Percentiles rank a stretch among this genome's conserved stretches.
Evolutionary conservation across 805 yeast species (phyloP).

Genomic region (Candida insectorum): DNA sequence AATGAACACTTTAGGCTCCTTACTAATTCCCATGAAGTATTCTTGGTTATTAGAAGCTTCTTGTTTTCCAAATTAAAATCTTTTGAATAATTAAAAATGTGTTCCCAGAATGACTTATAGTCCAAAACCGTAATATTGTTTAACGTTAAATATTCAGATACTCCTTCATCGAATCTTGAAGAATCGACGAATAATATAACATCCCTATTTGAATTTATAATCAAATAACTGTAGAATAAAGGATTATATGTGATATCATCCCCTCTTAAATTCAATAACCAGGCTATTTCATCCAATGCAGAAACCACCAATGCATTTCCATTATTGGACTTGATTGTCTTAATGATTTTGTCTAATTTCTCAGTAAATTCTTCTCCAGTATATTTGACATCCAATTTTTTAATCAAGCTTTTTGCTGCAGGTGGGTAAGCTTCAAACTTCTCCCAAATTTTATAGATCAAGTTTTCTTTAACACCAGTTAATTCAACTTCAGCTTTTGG

Average conservation of each 20-base stretch:
- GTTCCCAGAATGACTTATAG: slow-evolving; percentile 46
- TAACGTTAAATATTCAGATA: slow-evolving; percentile 20
- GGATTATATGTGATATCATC: slow-evolving; percentile 56
- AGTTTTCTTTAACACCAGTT: slow-evolving; percentile 51
- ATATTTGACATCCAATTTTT: slow-evolving; percentile 47
- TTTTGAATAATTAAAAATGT: slow-evolving; percentile 36
- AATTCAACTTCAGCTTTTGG: slow-evolving; percentile 37
- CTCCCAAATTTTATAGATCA: slow-evolving; percentile 75
- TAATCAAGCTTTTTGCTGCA: slow-evolving; percentile 46
- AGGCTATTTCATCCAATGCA: slow-evolving; percentile 52
- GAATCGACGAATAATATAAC: slow-evolving; percentile 43
- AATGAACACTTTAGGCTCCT: slow-evolving; percentile 30
- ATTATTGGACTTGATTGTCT: slow-evolving; percentile 20
- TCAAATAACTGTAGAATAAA: slow-evolving; percentile 44
- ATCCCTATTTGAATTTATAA: slow-evolving; percentile 23
- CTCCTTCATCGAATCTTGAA: slow-evolving; percentile 33
- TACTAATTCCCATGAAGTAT: slow-evolving; percentile 39
- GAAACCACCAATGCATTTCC: slow-evolving; percentile 39
- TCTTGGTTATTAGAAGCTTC: slow-evolving; percentile 27
- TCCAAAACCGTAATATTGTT: slow-evolving; percentile 31
- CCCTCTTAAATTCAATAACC: slow-evolving; percentile 52
- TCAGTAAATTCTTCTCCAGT: slow-evolving; percentile 62
- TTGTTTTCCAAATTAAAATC: slow-evolving; percentile 27
- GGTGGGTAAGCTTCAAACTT: slow-evolving; percentile 61
- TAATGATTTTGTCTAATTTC: slow-evolving; percentile 52